phyloP scores from a whole-genome alignment of 1,139 yeast genomes.

The Sugiyamaella xylanicola region DNA sequence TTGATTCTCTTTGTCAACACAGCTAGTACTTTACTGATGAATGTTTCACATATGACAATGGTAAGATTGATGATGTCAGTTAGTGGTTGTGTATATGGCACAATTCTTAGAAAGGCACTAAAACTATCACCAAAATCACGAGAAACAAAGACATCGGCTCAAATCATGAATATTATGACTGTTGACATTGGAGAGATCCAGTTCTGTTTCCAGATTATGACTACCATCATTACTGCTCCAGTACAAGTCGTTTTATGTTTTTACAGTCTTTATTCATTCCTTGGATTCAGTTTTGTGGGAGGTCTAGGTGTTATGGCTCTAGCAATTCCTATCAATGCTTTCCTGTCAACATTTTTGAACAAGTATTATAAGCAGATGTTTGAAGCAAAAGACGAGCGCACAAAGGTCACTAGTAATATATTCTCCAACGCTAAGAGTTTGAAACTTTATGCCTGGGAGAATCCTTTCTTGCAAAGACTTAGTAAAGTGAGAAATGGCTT shows the following conservation, averaged over 20 bases:
- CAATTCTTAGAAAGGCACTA: slow-evolving; percentile 76
- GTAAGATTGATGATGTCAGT: slow-evolving; percentile 41
- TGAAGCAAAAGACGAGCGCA: slow-evolving; percentile 63
- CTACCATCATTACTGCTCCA: slow-evolving; percentile 52
- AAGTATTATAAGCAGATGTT: slow-evolving; percentile 54
- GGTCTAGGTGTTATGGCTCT: slow-evolving; percentile 56
- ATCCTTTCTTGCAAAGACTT: slow-evolving; percentile 56
- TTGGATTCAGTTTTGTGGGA: slow-evolving; percentile 64
- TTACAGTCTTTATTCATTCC: slow-evolving; percentile 54
- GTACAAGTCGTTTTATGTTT: slow-evolving; percentile 56
- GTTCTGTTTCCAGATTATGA: slow-evolving; percentile 53
- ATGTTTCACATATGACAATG: slow-evolving; percentile 56
- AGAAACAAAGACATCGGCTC: slow-evolving; percentile 79
- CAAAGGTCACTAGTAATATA: slow-evolving; percentile 64
- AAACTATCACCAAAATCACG: slow-evolving; percentile 78
- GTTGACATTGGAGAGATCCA: slow-evolving; percentile 74
- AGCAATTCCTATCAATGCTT: slow-evolving; percentile 58
- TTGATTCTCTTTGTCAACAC: slow-evolving; percentile 79
- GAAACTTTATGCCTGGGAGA: slow-evolving; percentile 76
- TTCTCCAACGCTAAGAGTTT: slow-evolving; percentile 62
- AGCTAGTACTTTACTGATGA: slow-evolving; percentile 75
- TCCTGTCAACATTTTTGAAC: slow-evolving; percentile 52
- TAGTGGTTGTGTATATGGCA: slow-evolving; percentile 67
- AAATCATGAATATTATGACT: slow-evolving; percentile 72
- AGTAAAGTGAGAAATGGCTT: slow-evolving; percentile 75